A percentile compares a stretch with the other conserved stretches of the same genome.
Evolutionary conservation across 2,329 filamentous ascomycete genomes (phyloP).

Genomic region (Cladosporium sp.): DNA sequence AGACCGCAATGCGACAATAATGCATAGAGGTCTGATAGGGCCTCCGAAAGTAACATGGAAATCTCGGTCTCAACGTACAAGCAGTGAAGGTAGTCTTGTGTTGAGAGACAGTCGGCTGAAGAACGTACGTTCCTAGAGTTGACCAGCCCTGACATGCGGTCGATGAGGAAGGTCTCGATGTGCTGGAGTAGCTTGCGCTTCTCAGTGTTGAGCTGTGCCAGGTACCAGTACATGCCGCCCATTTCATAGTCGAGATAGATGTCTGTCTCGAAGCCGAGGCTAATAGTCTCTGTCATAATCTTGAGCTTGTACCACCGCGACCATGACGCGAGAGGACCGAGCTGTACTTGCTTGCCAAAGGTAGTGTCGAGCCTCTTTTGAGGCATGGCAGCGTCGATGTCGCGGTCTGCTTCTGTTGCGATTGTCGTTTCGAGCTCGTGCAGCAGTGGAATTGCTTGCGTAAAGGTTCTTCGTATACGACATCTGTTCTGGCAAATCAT

Average conservation of each 20-base stretch:
- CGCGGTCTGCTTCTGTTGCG: constrained; percentile 43
- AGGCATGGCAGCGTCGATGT: constrained; percentile 20
- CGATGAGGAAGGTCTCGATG: constrained; percentile 65
- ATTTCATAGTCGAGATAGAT: constrained; percentile 86
- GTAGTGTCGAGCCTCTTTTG: not conserved
- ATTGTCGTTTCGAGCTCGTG: constrained; percentile 75
- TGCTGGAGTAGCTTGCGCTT: constrained; percentile 55
- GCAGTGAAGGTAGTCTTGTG: constrained; percentile 30
- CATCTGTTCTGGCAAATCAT: constrained; percentile 88
- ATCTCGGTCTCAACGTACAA: constrained; percentile 33
- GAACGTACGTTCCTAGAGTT: constrained; percentile 32
- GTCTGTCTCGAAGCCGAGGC: constrained; percentile 91
- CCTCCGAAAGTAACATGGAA: constrained; percentile 33
- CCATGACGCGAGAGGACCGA: constrained; percentile 82
- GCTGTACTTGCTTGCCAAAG: constrained; percentile 36
- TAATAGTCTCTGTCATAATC: constrained; percentile 81
- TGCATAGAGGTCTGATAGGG: constrained; percentile 59
- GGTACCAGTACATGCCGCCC: constrained; percentile 78
- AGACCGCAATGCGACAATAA: constrained; percentile 60
- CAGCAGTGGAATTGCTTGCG: constrained; percentile 79
- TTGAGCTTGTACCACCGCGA: constrained; percentile 85
- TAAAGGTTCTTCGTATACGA: constrained; percentile 83
- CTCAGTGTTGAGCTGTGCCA: constrained; percentile 19
- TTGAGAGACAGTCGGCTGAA: constrained; percentile 23
- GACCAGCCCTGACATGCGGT: constrained; percentile 29